A percentile compares a stretch with the other conserved stretches of the same genome.
These are phyloP conservation scores for Microglena sp. DNA, from an alignment of 139 green algal genomes.

Conservation along the genomic window DNA sequence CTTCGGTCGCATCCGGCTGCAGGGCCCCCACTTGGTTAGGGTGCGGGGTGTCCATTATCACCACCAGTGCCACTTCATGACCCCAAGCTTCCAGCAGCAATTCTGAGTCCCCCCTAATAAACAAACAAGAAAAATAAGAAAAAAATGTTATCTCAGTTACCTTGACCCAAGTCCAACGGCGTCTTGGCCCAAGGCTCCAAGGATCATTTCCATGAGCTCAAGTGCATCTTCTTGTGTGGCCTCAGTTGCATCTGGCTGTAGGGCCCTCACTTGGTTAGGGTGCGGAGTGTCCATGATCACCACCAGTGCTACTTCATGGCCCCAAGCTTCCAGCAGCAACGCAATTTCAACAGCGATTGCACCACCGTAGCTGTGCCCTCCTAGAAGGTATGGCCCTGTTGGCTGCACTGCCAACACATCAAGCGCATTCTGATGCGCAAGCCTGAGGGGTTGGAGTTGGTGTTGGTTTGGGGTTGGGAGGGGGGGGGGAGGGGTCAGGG, in stretches of 20 bases:
- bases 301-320: conserved; percentile 58
- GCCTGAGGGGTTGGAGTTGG: conserved; percentile 11
- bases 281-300: conserved; percentile 53
- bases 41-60: conserved; percentile 72
- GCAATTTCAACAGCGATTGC: conserved; percentile 72
- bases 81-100: conserved; percentile 69
- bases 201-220: conserved; percentile 89
- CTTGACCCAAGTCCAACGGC: conserved; percentile 63
- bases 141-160: too few relatives aligned
- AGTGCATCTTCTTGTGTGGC: conserved; percentile 64
- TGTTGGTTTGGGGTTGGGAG: neutral
- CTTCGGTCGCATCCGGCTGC: conserved; percentile 38
- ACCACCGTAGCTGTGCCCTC: conserved; percentile 80
- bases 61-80: conserved; percentile 62
- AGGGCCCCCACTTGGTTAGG: conserved; percentile 42
- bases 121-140: too few relatives aligned
- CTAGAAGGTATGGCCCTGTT: conserved; percentile 72
- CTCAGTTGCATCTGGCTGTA: conserved; percentile 37
- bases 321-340: conserved; percentile 69
- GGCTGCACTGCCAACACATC: conserved; percentile 72
- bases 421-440: conserved; percentile 55
- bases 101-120: too few relatives aligned
- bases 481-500: neutral
- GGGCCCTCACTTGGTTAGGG: conserved; percentile 44
- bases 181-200: conserved; percentile 70